Base-by-base conservation (phyloP, 345 rosid species). In the Populus davidiana region DNA sequence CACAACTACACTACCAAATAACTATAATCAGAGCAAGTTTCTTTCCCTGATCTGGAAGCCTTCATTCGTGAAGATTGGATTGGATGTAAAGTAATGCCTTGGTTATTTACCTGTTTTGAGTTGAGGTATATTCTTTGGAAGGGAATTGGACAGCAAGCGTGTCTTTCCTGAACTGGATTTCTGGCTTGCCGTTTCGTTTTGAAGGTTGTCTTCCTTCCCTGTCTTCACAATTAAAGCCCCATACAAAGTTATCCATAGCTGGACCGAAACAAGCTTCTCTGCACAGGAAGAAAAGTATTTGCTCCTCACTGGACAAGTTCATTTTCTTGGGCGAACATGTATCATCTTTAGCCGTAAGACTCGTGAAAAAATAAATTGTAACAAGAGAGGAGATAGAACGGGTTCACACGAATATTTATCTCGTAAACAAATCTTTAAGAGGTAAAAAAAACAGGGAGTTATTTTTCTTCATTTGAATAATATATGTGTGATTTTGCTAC, bases 51-150 rank as follows among this genome's bases (percentile, higher is more conserved):
- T 50, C 56, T 50, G 56, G 56, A 50, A 50, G n/a, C 56, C n/a
- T 54, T 54, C 61, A 20, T 17, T 18, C 17, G 23, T 14, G 16
- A 6, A 25, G 39, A 2, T 20, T 43, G 41, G 62, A 47, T 61
- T 77, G 29, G 5, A 25, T n/a, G 43, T 10, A 8, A 77, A 70
- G 75, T 8, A 49, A 70, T 77, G 9, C 64, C 49, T 21, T 77
- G 59, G 69, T 39, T 61, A 11, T 5, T 76, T 56, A 25, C 29
- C 49, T 41, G 56, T 17, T 65, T 65, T 1, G 36, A 31, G 38
- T 65, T 1, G 20, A 65, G 16, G 70, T 23, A 36, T 67, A 67
- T 67, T 67, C 70, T 36, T 67, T 67, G 70, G 69, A 65, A 65
- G 18, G 35, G 31, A 33, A 33, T 33, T 33, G 36, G 36, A 33